phyloP scores from a whole-genome alignment of 73 alveolate species.

The Blepharisma stoltei region DNA sequence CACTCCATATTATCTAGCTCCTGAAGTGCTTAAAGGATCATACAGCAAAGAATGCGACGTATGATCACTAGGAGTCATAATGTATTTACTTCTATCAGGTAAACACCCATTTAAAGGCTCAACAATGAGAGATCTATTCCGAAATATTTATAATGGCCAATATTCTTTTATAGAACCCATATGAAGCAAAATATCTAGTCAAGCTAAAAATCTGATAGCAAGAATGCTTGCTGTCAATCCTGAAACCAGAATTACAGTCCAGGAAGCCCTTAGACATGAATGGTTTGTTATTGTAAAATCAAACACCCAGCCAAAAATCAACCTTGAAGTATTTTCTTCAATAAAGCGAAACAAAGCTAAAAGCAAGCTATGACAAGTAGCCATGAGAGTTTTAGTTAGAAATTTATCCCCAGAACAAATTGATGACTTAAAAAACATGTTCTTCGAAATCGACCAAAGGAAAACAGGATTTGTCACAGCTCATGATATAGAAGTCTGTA shows the following conservation, averaged over 20 bases:
- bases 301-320: too few species aligned
- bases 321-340: neutral
- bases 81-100: constrained; percentile 50
- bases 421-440: neutral
- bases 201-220: constrained; percentile 64
- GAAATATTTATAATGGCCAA: constrained; percentile 2
- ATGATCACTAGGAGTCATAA: constrained; percentile 52
- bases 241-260: constrained; percentile 53
- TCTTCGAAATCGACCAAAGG: neutral
- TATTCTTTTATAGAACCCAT: constrained; percentile 36
- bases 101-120: constrained; percentile 48
- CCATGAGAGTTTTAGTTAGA: constrained; percentile 6
- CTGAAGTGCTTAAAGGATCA: constrained; percentile 49
- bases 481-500: neutral
- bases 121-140: neutral
- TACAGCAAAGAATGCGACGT: constrained; percentile 39
- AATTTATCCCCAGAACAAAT: neutral
- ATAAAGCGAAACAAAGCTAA: constrained; percentile 6
- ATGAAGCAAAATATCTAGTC: constrained; percentile 31
- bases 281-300: constrained; percentile 47
- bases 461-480: constrained; percentile 24
- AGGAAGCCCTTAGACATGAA: constrained; percentile 59
- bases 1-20: constrained; percentile 59
- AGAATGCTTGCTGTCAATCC: constrained; percentile 67
- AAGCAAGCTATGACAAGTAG: constrained; percentile 23